phyloP scores from a whole-genome alignment of 768 basidiomycete species.

The Tulasnella sp. region DNA sequence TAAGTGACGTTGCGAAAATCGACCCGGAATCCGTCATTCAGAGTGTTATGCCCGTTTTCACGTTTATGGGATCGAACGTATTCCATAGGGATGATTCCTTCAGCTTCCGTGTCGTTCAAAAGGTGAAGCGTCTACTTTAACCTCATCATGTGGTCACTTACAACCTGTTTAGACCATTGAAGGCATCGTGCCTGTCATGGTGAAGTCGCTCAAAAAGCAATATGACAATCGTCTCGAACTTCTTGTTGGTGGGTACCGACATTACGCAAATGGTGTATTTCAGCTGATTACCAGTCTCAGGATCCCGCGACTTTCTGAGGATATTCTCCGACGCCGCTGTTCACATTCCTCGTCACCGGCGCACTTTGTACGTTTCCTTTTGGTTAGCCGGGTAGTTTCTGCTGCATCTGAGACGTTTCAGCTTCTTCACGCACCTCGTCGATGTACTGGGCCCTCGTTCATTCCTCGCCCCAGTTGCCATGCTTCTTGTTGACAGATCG shows the following conservation, averaged over 20 bases:
- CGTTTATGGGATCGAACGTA: slow-evolving; percentile 98
- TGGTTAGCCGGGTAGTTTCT: too few relatives aligned
- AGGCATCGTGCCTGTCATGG: slow-evolving; percentile 89
- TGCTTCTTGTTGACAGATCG: slow-evolving; percentile 74
- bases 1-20: slow-evolving; percentile 71
- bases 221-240: slow-evolving; percentile 46
- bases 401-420: slow-evolving; percentile 23
- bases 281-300: slow-evolving; percentile 16
- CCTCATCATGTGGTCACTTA: not conserved
- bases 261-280: not conserved
- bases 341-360: slow-evolving; percentile 87
- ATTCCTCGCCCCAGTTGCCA: slow-evolving; percentile 70
- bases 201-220: slow-evolving; percentile 54
- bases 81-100: slow-evolving; percentile 95
- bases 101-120: slow-evolving; percentile 90
- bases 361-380: slow-evolving; percentile 53
- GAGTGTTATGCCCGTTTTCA: slow-evolving; percentile 97
- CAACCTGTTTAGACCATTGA: slow-evolving; percentile 63
- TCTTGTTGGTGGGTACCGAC: slow-evolving; percentile 34
- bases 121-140: slow-evolving; percentile 34
- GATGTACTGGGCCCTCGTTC: slow-evolving; percentile 68
- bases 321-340: slow-evolving; percentile 90
- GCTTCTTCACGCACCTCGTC: slow-evolving; percentile 82
- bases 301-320: slow-evolving; percentile 66
- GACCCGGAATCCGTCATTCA: slow-evolving; percentile 86